Base-by-base conservation (phyloP, 164 flowering plant species). In the Paratinospora sagittata region DNA sequence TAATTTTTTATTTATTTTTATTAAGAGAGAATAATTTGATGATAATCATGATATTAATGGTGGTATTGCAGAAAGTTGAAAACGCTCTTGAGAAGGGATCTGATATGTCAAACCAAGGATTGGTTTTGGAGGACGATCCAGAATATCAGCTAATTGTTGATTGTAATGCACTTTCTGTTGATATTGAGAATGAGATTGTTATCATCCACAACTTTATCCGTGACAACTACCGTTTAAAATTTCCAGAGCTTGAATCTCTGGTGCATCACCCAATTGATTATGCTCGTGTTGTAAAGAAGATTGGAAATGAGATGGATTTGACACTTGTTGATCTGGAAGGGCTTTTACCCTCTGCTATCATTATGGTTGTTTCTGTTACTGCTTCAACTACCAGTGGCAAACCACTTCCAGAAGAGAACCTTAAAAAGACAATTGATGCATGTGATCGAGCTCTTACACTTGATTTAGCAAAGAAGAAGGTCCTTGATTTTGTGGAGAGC, bases 251-350 rank as follows among this genome's bases (percentile, higher is more conserved):
- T 65, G 96, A 92, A 70, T 92, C 97, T 7, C 89, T 92, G 45
- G 98, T 94, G n/a, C 89, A 88, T 79, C 97, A 94, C 70, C 97
- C 98, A 19, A 92, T 94, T 63, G 97, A 94, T 84, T 94, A 94
- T 85, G 96, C 98, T 60, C 88, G 97, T 37, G 97, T 94, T 26
- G 98, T 94, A 27, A 92, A 92, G 81, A 92, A 87, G 79, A 95
- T 90, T 76, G 97, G 89, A n/a, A 90, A 92, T 76, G 98, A 95
- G 73, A 75, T 73, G 78, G 98, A 95, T 79, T 78, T 90, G 67
- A 94, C 97, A 14, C 89, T 94, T 27, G 97, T 94, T 75, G 96
- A 94, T 81, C 80, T 94, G n/a, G 97, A 90, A 83, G 97, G 97
- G 30, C 90, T 92, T 71, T 67, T 94, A 65, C 98, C 98, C 0